Conservation (phyloP, 192 early-diverging fungal genomes). For the Lobulomyces angularis region DNA sequence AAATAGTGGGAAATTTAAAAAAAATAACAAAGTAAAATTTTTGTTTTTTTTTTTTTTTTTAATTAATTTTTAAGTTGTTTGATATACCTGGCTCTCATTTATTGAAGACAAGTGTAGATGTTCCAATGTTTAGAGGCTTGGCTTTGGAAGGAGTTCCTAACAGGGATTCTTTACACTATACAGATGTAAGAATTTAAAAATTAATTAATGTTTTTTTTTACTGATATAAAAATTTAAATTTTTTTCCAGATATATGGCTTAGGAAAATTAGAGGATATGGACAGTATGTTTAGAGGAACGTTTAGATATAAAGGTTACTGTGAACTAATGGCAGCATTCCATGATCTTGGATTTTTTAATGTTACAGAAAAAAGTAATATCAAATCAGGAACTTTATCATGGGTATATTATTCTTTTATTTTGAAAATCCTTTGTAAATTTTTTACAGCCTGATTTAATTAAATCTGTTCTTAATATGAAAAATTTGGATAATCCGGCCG, state of each 20-base stretch:
- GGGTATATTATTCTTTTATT: conserved; percentile 21
- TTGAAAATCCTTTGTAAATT: no score
- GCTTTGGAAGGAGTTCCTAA: conserved; percentile 90
- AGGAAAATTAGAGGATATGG: conserved; percentile 49
- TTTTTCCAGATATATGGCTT: conserved; percentile 78
- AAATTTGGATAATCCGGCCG: not conserved
- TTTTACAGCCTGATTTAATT: no score
- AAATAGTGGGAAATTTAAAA: conserved; percentile 73
- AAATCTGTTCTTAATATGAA: conserved; percentile 1
- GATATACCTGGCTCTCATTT: conserved; percentile 56
- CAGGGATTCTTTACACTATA: conserved; percentile 83
- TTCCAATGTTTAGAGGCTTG: conserved; percentile 75
- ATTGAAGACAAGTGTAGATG: conserved; percentile 57
- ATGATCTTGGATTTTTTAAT: conserved; percentile 65
- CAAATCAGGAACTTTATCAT: conserved; percentile 9
- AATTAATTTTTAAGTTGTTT: conserved; percentile 23
- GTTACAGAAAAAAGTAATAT: conserved; percentile 24
- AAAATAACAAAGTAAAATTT: conserved; percentile 47
- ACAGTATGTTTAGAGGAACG: conserved; percentile 93
- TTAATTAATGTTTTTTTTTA: no score
- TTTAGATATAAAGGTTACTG: conserved; percentile 84
- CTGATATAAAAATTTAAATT: no score
- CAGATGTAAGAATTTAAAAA: no score
- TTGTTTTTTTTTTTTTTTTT: not conserved
- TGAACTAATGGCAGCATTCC: conserved; percentile 70